These are phyloP conservation scores for Cladosporium sp. DNA, from an alignment of 2,329 filamentous ascomycete species.

Conservation along the genomic window DNA sequence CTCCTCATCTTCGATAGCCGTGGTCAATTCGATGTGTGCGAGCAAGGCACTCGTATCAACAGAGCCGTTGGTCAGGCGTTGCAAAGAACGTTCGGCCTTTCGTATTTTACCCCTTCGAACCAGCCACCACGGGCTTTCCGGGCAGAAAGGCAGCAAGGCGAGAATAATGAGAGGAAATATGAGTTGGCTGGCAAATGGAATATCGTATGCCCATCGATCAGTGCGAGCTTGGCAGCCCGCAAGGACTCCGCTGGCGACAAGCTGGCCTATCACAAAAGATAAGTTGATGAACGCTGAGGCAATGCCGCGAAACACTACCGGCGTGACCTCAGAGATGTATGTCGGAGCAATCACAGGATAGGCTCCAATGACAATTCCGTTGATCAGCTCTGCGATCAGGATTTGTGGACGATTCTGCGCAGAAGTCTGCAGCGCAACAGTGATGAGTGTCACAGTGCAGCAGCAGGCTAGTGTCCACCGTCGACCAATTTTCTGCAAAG, in stretches of 20 bases:
- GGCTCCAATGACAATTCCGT: constrained; percentile 54
- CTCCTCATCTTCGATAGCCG: neutral
- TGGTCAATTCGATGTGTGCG: neutral
- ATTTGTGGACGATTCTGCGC: constrained; percentile 14
- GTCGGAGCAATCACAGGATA: constrained; percentile 52
- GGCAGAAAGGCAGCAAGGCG: constrained; percentile 15
- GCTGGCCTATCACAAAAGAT: constrained; percentile 40
- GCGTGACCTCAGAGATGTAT: constrained; percentile 63
- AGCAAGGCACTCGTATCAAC: neutral
- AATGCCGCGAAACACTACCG: constrained; percentile 51
- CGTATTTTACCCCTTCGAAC: constrained; percentile 33
- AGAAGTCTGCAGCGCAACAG: constrained; percentile 36
- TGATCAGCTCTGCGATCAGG: constrained; percentile 53
- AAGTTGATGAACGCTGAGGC: constrained; percentile 56
- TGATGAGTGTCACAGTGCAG: constrained; percentile 29
- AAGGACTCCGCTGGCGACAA: constrained; percentile 40
- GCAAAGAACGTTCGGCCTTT: constrained; percentile 32
- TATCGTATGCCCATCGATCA: constrained; percentile 33
- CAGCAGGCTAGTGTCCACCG: constrained; percentile 49
- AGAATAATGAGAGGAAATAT: constrained; percentile 31
- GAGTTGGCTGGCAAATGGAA: constrained; percentile 38
- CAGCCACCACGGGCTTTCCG: constrained; percentile 35
- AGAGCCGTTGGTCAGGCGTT: constrained; percentile 24
- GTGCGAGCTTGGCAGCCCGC: constrained; percentile 18
- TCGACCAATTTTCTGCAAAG: constrained; percentile 28